phyloP scores from a whole-genome alignment of 2,329 filamentous ascomycete species.

The Aulographum hederae region DNA sequence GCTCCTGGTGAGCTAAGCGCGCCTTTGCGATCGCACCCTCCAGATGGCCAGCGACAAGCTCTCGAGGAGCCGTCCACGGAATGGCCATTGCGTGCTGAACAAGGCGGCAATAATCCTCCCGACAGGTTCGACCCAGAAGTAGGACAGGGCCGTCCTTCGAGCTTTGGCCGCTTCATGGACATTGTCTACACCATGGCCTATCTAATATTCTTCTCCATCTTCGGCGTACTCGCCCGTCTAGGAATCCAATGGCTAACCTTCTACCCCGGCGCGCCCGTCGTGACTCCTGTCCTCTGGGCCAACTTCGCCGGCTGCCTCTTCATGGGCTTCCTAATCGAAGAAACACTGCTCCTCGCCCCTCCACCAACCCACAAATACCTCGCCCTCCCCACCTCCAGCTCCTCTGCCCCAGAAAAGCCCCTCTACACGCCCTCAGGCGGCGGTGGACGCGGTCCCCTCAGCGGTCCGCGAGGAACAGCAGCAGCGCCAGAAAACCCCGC shows the following conservation, averaged over 20 bases:
- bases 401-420: neutral
- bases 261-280: constrained; percentile 59
- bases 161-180: too few species aligned
- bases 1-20: too few species aligned
- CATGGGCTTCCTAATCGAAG: constrained; percentile 74
- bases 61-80: too few species aligned
- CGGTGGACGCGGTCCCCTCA: constrained; percentile 17
- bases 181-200: too few species aligned
- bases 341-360: constrained; percentile 56
- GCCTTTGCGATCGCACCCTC: too few species aligned
- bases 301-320: constrained; percentile 68
- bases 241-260: constrained; percentile 63
- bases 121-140: too few species aligned
- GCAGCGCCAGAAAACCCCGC: neutral
- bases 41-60: too few species aligned
- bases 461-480: constrained; percentile 10
- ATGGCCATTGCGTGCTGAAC: too few species aligned
- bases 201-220: constrained; percentile 66
- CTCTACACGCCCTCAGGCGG: neutral
- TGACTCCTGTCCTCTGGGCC: constrained; percentile 66
- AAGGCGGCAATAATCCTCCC: too few species aligned
- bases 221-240: constrained; percentile 68
- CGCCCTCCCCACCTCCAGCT: constrained; percentile 3
- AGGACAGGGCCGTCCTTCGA: too few species aligned
- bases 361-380: constrained; percentile 13